These are phyloP conservation scores for Pterula multifida DNA, from an alignment of 1,284 basidiomycete species.

Conservation along the genomic window DNA sequence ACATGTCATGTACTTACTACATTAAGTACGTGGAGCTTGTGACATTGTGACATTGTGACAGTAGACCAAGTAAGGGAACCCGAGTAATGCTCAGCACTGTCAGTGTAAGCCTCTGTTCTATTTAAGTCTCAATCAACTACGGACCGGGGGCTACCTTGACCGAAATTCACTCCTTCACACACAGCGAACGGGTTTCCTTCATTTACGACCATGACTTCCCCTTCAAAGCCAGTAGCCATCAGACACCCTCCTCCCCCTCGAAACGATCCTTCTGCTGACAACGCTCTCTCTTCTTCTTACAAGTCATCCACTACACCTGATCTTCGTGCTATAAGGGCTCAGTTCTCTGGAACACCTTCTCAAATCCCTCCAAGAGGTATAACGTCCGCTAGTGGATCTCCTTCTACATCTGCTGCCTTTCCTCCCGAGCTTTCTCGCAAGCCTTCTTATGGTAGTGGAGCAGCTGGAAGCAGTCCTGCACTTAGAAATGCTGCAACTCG, in stretches of 20 bases:
- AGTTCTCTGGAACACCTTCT: constrained; percentile 47
- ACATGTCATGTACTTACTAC: too few species aligned
- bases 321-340: constrained; percentile 45
- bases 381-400: constrained; percentile 15
- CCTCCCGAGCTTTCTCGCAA: not conserved
- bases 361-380: constrained; percentile 45
- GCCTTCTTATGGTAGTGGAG: not conserved
- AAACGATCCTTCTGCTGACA: constrained; percentile 12
- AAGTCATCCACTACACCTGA: constrained; percentile 38
- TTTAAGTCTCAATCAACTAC: too few species aligned
- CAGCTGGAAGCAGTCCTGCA: not conserved
- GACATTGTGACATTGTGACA: too few species aligned
- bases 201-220: constrained; percentile 24
- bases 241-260: constrained; percentile 23
- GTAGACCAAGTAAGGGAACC: too few species aligned
- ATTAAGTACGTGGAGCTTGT: too few species aligned
- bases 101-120: too few species aligned
- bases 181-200: too few species aligned
- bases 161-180: too few species aligned
- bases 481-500: not conserved
- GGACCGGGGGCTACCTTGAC: too few species aligned
- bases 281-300: constrained; percentile 18
- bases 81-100: too few species aligned
- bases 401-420: constrained; percentile 10
- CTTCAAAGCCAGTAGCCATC: constrained; percentile 52